Conservation (phyloP, 495 filamentous ascomycete species). For the Extremus antarcticus region DNA sequence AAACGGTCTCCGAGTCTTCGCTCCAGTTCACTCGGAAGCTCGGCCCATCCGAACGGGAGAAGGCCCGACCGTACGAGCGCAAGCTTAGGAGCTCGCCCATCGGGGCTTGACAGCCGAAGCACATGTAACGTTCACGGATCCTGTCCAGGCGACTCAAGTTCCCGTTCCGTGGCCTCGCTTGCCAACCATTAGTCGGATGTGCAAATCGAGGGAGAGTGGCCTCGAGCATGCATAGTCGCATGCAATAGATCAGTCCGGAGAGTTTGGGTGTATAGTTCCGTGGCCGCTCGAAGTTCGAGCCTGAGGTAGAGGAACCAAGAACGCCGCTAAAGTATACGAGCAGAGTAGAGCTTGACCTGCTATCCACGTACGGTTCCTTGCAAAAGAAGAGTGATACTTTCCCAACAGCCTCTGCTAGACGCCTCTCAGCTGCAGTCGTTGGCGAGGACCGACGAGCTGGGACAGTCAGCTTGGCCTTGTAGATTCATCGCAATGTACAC, state of each 20-base stretch:
- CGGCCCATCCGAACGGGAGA: not conserved
- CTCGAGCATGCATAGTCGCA: not conserved
- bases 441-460: too few species aligned
- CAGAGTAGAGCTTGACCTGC: not conserved
- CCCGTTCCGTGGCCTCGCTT: not conserved
- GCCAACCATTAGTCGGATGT: not conserved
- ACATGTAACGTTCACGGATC: not conserved
- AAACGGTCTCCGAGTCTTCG: not conserved
- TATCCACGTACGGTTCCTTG: not conserved
- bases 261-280: not conserved
- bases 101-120: not conserved
- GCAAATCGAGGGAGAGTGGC: not conserved
- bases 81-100: not conserved
- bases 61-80: not conserved
- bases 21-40: not conserved
- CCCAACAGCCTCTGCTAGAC: not conserved
- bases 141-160: not conserved
- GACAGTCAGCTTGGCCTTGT: too few species aligned
- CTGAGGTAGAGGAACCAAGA: not conserved
- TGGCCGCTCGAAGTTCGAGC: not conserved
- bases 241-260: not conserved
- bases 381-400: not conserved
- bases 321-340: not conserved
- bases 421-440: too few species aligned
- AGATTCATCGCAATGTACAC: too few species aligned